These are phyloP conservation scores for Emericellopsis terricola DNA, from an alignment of 495 filamentous ascomycete species.

Conservation along the genomic window DNA sequence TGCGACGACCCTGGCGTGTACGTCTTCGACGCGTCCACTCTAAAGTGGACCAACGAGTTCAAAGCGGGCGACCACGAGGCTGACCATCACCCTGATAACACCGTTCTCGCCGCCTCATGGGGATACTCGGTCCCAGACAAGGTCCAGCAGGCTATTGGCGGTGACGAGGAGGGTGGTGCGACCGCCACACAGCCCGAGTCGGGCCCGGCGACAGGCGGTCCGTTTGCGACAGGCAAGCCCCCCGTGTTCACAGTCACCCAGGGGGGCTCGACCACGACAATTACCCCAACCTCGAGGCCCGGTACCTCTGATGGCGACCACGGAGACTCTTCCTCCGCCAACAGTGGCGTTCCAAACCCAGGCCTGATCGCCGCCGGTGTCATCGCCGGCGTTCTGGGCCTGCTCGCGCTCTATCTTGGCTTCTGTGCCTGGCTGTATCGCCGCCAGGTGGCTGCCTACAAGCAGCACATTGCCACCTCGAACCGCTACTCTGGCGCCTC, in stretches of 20 bases:
- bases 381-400: conserved; percentile 38
- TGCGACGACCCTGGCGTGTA: conserved; percentile 57
- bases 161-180: conserved; percentile 39
- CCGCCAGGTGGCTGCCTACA: conserved; percentile 41
- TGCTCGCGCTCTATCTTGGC: conserved; percentile 43
- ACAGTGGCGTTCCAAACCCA: conserved; percentile 21
- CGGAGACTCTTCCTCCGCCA: conserved; percentile 4
- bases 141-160: conserved; percentile 46
- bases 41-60: conserved; percentile 44
- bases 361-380: conserved; percentile 46
- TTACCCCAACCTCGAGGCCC: conserved; percentile 17
- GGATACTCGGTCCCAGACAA: conserved; percentile 45
- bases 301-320: conserved; percentile 5
- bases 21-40: conserved; percentile 42
- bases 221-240: conserved; percentile 46
- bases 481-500: conserved; percentile 16
- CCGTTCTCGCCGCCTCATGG: conserved; percentile 34
- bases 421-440: conserved; percentile 58
- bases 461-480: conserved; percentile 41
- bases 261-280: conserved; percentile 36
- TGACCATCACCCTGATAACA: conserved; percentile 19
- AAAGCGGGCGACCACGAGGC: conserved; percentile 23
- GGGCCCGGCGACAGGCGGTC: conserved; percentile 41
- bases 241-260: conserved; percentile 47
- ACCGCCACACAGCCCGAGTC: conserved; percentile 47